Evolutionary conservation across 805 yeast genomes (phyloP).

Genomic region (Candida cerambycidarum): DNA sequence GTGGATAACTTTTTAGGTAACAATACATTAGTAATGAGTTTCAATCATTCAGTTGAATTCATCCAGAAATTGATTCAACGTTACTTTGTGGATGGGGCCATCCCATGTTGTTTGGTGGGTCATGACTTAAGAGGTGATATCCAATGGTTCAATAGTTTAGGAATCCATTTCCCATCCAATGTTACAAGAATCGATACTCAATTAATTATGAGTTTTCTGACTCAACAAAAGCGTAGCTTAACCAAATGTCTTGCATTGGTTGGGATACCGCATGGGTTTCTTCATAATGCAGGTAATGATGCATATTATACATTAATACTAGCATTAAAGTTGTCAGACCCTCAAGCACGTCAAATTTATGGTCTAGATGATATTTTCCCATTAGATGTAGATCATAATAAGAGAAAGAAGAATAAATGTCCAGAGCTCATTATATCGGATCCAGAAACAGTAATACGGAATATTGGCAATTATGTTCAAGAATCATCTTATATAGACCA

Average conservation of each 20-base stretch:
- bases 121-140: slow-evolving; percentile 63
- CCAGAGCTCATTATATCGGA: not conserved
- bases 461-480: slow-evolving; percentile 4
- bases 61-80: slow-evolving; percentile 45
- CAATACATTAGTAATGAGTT: slow-evolving; percentile 41
- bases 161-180: slow-evolving; percentile 44
- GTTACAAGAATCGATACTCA: slow-evolving; percentile 46
- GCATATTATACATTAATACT: slow-evolving; percentile 58
- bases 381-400: slow-evolving; percentile 1
- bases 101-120: slow-evolving; percentile 45
- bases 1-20: slow-evolving; percentile 52
- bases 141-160: slow-evolving; percentile 46
- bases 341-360: slow-evolving; percentile 6
- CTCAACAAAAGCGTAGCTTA: slow-evolving; percentile 22
- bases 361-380: slow-evolving; percentile 10
- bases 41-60: slow-evolving; percentile 34
- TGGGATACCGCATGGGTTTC: slow-evolving; percentile 52
- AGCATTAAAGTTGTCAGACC: slow-evolving; percentile 50
- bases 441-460: not conserved
- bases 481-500: no score
- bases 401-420: slow-evolving; percentile 7
- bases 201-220: slow-evolving; percentile 10
- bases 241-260: slow-evolving; percentile 46
- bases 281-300: slow-evolving; percentile 75
- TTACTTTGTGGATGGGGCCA: slow-evolving; percentile 29